These are phyloP conservation scores for Didymella segeticola DNA, from an alignment of 2,329 filamentous ascomycete species.

Conservation along the genomic window DNA sequence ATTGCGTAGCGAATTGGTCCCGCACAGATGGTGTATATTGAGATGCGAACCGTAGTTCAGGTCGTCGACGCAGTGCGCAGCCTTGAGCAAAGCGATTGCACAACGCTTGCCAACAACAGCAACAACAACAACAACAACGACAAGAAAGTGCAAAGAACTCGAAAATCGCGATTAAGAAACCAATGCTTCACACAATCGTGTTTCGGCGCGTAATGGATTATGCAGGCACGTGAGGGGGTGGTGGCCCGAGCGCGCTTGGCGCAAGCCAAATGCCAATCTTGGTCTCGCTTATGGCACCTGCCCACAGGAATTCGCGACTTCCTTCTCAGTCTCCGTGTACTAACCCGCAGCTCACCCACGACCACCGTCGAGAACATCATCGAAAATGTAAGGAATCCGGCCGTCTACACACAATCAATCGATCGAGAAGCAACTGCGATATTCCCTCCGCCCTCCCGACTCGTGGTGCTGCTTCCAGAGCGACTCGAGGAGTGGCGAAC, in stretches of 20 bases:
- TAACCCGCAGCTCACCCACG: conserved; percentile 37
- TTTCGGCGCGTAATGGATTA: conserved; percentile 13
- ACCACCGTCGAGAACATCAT: conserved; percentile 49
- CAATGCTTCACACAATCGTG: background rate
- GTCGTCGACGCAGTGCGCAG: background rate
- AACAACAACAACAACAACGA: background rate
- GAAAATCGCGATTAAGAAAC: background rate
- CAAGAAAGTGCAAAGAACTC: background rate
- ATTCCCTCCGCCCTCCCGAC: conserved; percentile 24
- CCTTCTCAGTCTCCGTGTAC: conserved; percentile 12
- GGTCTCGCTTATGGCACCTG: conserved; percentile 20
- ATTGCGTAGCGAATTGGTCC: background rate
- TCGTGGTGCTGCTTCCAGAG: conserved; percentile 31
- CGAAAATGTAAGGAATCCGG: conserved; percentile 51
- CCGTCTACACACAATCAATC: conserved; percentile 21
- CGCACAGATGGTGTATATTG: background rate
- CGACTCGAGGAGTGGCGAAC: conserved; percentile 42
- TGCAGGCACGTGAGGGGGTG: conserved; percentile 12
- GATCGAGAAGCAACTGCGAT: conserved; percentile 29
- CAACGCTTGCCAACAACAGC: background rate
- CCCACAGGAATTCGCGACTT: conserved; percentile 12
- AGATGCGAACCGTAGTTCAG: background rate
- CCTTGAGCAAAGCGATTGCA: background rate
- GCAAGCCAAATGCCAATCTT: background rate
- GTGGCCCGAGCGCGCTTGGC: conserved; percentile 12